Evolutionary conservation across 768 basidiomycete genomes (phyloP), one percentile per base, ranked within the genome.

Genomic region (Baorangia bicolor): DNA sequence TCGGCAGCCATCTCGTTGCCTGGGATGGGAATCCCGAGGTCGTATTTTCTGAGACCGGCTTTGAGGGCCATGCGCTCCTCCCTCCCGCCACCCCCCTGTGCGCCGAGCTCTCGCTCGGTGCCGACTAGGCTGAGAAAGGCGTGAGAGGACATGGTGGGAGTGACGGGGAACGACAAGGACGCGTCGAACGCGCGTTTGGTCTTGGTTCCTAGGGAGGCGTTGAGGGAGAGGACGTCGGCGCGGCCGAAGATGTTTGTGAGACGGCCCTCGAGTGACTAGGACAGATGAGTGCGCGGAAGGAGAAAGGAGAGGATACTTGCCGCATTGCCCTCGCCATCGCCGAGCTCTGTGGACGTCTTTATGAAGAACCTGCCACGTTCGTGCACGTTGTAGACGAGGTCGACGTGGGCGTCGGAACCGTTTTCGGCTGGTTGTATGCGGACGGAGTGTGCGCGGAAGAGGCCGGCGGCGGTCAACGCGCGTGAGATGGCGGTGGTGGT

Each of bases 251-350:
- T 82, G 71, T 98, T 98, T 14, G 90, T 81, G 38, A 98, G 73
- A 48, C 89, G 84, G 8, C 83, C 93, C 6, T 88, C 91, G 38
- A 88, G 82, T 51, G 87, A 89, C 94, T 88, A 57, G 0, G 10
- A 1, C 9, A 8, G 27, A 2, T 56, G 49, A 57, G 64, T 23
- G 21, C 12, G 34, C 28, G 18, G 34, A 49, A 9, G 30, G 31
- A 41, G 21, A 28, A 7, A 45, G 52, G 50, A 51, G 43, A 30
- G 23, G 1, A 49, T 7, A 81, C 92, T 67, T 67, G 94, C 94
- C n/a, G 93, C 94, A 52, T 77, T 94, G 12, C 92, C 96, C 70
- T 98, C 97, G 47, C 87, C 88, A 56, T 96, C 94, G 4, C 97
- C 96, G 7, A 98, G 77, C 65, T 98, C 94, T 4, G 95, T 98